Conservation (phyloP, 495 filamentous ascomycete genomes). For the Neurospora sp. region DNA sequence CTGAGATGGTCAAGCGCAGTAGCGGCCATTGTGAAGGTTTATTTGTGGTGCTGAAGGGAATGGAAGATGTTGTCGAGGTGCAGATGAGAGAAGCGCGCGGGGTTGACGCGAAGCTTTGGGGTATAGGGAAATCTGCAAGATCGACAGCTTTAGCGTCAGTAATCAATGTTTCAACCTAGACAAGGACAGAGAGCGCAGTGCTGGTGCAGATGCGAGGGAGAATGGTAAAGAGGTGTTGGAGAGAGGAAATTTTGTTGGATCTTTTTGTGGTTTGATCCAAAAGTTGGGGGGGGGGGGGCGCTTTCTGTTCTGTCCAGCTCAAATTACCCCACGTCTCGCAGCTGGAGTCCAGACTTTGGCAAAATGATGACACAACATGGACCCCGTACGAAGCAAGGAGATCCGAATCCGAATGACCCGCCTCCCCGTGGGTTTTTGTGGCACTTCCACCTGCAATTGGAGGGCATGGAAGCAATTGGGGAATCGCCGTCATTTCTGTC, state of each 20-base stretch:
- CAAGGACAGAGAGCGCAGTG: background rate
- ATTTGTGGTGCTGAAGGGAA: background rate
- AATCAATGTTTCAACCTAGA: background rate
- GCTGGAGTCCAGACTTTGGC: background rate
- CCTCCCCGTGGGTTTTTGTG: background rate
- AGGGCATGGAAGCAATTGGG: background rate
- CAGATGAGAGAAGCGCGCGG: constrained; percentile 5
- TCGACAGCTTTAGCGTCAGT: background rate
- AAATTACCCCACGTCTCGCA: background rate
- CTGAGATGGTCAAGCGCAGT: constrained; percentile 69
- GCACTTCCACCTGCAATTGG: background rate
- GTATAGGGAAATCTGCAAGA: background rate
- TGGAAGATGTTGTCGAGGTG: background rate
- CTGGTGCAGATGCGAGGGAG: background rate
- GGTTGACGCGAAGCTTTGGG: constrained; percentile 3
- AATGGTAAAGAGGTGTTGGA: background rate
- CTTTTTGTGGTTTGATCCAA: background rate
- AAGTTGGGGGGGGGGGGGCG: background rate
- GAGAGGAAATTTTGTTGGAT: background rate
- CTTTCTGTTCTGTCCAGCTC: background rate
- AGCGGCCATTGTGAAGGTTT: constrained; percentile 40
- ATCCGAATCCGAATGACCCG: background rate
- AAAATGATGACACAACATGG: background rate
- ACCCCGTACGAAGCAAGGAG: background rate
- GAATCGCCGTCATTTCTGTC: background rate